phyloP scores from a whole-genome alignment of 257 asterid species.

The Solanum piurae region DNA sequence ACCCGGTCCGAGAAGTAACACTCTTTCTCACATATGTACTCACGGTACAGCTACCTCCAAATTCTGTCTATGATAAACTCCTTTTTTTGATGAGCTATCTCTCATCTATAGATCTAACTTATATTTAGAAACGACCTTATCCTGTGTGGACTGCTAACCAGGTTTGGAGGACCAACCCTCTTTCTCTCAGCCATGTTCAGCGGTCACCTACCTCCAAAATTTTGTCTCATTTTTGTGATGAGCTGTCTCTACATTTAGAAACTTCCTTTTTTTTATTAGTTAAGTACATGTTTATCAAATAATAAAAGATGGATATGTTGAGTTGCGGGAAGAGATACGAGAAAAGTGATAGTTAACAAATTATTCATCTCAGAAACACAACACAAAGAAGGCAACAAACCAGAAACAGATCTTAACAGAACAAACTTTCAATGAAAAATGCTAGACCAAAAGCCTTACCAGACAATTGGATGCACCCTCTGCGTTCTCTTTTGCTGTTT shows the following conservation, averaged over 20 bases:
- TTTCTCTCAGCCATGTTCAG: neutral
- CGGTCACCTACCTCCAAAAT: neutral
- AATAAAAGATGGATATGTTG: neutral
- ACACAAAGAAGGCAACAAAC: neutral
- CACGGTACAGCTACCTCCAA: neutral
- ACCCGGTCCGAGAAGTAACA: neutral
- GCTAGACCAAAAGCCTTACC: neutral
- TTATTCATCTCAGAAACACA: neutral
- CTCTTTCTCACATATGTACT: neutral
- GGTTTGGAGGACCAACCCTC: neutral
- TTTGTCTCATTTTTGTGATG: neutral
- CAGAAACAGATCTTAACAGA: neutral
- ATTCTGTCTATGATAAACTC: neutral
- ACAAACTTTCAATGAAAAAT: neutral
- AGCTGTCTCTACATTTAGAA: neutral
- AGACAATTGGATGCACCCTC: conserved; percentile 3
- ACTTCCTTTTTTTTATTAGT: neutral
- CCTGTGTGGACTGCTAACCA: neutral
- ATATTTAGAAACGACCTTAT: neutral
- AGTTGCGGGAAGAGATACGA: neutral
- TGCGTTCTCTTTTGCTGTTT: conserved; percentile 4
- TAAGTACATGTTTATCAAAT: neutral
- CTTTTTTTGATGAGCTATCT: neutral
- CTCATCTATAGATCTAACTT: neutral
- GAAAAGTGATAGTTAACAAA: neutral